These are phyloP conservation scores for Leucosporidium creatinivorum DNA, from an alignment of 768 basidiomycete genomes.

Conservation along the genomic window DNA sequence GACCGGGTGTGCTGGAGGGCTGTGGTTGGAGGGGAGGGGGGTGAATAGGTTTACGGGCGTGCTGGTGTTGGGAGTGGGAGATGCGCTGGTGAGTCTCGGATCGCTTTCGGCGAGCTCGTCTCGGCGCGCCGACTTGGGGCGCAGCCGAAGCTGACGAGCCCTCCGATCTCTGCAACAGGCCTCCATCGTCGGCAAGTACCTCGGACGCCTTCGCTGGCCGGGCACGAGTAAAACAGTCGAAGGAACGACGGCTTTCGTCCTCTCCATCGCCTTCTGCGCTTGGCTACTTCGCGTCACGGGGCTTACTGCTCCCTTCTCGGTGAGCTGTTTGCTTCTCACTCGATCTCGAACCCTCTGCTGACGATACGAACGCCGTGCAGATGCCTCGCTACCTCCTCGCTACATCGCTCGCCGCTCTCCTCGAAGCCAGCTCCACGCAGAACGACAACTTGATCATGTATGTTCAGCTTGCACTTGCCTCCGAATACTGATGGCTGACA, in stretches of 20 bases:
- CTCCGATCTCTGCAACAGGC: slow-evolving; percentile 51
- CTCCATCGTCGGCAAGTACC: slow-evolving; percentile 79
- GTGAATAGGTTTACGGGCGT: slow-evolving; percentile 74
- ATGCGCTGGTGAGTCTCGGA: slow-evolving; percentile 64
- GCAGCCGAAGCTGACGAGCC: not conserved
- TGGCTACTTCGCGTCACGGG: slow-evolving; percentile 65
- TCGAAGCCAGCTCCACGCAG: slow-evolving; percentile 89
- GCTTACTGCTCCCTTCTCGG: slow-evolving; percentile 66
- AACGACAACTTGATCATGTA: slow-evolving; percentile 97
- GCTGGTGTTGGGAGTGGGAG: slow-evolving; percentile 81
- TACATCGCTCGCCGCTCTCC: slow-evolving; percentile 57
- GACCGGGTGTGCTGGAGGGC: slow-evolving; percentile 83
- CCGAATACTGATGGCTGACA: no score
- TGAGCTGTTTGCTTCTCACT: slow-evolving; percentile 43
- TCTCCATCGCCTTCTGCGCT: slow-evolving; percentile 62
- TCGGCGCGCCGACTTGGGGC: not conserved
- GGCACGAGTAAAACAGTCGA: slow-evolving; percentile 82
- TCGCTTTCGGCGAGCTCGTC: not conserved
- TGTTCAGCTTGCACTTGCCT: slow-evolving; percentile 41
- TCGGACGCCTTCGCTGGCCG: slow-evolving; percentile 78
- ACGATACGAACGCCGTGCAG: slow-evolving; percentile 44
- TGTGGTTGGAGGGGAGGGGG: slow-evolving; percentile 88
- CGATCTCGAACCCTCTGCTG: not conserved
- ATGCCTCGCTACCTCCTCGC: slow-evolving; percentile 59
- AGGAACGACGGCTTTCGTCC: slow-evolving; percentile 73